A percentile compares a stretch with the other conserved stretches of the same genome.
Conservation (phyloP, 495 filamentous ascomycete genomes). For the Hypomontagnella monticulosa region DNA sequence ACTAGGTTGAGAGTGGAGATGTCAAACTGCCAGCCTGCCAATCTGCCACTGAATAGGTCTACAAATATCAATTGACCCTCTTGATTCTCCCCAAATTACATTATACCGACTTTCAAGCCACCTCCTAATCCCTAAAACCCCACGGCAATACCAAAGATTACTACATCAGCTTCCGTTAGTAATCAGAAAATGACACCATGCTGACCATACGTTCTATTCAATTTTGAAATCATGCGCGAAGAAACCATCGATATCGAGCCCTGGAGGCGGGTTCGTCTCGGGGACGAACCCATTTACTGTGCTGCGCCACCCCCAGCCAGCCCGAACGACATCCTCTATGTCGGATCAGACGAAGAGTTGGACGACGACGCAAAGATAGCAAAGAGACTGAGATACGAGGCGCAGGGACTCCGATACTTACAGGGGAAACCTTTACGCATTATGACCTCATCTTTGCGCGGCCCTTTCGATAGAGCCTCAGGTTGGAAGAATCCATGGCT, state of each 20-base stretch:
- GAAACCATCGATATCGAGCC: slow-evolving; percentile 9
- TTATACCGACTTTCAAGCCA: too few species aligned
- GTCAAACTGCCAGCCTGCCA: too few species aligned
- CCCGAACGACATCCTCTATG: slow-evolving; percentile 53
- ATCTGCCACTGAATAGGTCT: too few species aligned
- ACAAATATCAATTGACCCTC: too few species aligned
- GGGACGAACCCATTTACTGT: slow-evolving; percentile 58
- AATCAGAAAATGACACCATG: slow-evolving; percentile 10
- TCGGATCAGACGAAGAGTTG: slow-evolving; percentile 69
- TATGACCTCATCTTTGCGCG: slow-evolving; percentile 68
- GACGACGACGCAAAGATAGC: slow-evolving; percentile 50
- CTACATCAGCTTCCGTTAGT: neutral
- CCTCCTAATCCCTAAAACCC: too few species aligned
- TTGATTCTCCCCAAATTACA: neutral
- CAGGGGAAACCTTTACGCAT: slow-evolving; percentile 66
- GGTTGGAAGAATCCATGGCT: slow-evolving; percentile 75
- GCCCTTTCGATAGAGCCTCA: slow-evolving; percentile 65
- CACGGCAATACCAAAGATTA: neutral
- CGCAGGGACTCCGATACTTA: slow-evolving; percentile 66
- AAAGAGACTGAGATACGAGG: slow-evolving; percentile 67
- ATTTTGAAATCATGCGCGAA: slow-evolving; percentile 26
- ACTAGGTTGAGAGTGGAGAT: neutral
- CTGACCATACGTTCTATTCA: neutral
- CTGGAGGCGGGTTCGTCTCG: slow-evolving; percentile 41
- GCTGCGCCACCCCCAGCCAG: slow-evolving; percentile 47